Conservation (phyloP, 2,329 filamentous ascomycete genomes). For the Moelleriella libera region DNA sequence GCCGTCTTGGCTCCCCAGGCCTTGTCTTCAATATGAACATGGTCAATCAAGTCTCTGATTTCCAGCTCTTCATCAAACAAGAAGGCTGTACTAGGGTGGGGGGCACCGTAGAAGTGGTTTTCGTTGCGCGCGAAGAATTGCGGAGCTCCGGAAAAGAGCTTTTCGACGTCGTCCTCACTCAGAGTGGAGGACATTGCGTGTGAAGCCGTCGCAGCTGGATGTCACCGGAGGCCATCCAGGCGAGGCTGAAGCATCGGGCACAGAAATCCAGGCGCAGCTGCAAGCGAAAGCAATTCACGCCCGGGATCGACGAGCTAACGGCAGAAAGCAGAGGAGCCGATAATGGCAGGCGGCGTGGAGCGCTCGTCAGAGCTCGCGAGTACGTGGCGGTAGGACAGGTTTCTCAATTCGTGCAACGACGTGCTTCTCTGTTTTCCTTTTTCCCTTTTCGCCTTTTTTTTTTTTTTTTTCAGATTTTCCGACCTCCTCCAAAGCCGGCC, state of each 20-base stretch:
- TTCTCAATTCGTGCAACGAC: not conserved
- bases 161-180: constrained; percentile 45
- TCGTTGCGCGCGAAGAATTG: constrained; percentile 52
- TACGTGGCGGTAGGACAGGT: not conserved
- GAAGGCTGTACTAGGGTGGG: constrained; percentile 50
- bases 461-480: not conserved
- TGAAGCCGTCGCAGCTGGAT: constrained; percentile 27
- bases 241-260: not conserved
- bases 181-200: constrained; percentile 44
- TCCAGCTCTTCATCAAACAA: constrained; percentile 50
- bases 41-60: constrained; percentile 51
- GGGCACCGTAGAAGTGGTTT: constrained; percentile 43
- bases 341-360: no score
- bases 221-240: constrained; percentile 5
- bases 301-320: no score
- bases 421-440: not conserved
- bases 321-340: no score
- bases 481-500: not conserved
- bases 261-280: no score
- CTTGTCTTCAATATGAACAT: constrained; percentile 46
- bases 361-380: not conserved
- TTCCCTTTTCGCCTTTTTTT: not conserved
- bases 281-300: no score
- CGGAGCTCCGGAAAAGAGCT: constrained; percentile 62
- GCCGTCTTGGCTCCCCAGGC: constrained; percentile 50